phyloP scores from a whole-genome alignment of 805 yeast species.

The Suhomyces emberorum region DNA sequence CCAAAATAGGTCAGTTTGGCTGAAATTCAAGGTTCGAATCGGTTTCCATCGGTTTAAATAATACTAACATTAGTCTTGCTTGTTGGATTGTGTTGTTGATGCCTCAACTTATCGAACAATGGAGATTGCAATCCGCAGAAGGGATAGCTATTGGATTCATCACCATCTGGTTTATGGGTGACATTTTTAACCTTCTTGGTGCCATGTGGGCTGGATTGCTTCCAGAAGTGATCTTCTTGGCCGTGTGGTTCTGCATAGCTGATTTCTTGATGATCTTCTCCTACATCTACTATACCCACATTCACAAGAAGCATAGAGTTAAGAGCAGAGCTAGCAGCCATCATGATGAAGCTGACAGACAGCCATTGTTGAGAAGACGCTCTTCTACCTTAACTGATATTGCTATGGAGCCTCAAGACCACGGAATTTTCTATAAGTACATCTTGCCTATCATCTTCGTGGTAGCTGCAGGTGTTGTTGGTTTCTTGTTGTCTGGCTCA shows the following conservation, averaged over 20 bases:
- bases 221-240: constrained; percentile 67
- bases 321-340: constrained; percentile 10
- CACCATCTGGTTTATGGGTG: constrained; percentile 70
- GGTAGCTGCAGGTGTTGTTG: constrained; percentile 56
- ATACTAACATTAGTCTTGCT: constrained; percentile 45
- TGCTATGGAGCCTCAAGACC: constrained; percentile 46
- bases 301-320: constrained; percentile 39
- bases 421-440: constrained; percentile 47
- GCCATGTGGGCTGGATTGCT: constrained; percentile 66
- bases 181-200: constrained; percentile 63
- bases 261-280: constrained; percentile 58
- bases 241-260: constrained; percentile 74
- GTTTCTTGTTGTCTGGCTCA: constrained; percentile 51
- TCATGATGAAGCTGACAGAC: constrained; percentile 9
- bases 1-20: no score
- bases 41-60: no score
- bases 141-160: constrained; percentile 72
- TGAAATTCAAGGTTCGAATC: no score
- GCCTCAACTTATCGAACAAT: constrained; percentile 79
- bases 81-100: constrained; percentile 76
- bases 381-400: constrained; percentile 52
- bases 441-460: constrained; percentile 62
- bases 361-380: constrained; percentile 44
- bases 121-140: constrained; percentile 71
- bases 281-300: constrained; percentile 52